Conservation (phyloP, 2,329 filamentous ascomycete species). For the Paraconiothyrium brasiliense region DNA sequence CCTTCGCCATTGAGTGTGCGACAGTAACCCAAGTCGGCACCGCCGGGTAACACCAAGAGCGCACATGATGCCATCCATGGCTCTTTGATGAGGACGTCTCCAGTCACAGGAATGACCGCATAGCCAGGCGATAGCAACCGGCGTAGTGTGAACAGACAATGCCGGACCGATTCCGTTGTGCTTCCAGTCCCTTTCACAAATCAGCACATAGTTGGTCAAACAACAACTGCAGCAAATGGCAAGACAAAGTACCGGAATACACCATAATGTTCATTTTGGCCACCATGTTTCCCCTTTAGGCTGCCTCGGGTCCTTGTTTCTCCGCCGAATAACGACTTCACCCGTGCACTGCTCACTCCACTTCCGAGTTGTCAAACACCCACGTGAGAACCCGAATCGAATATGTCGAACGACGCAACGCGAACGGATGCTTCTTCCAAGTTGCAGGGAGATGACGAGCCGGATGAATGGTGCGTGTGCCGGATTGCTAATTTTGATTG, state of each 20-base stretch:
- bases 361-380: constrained; percentile 17
- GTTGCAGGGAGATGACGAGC: constrained; percentile 78
- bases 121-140: constrained; percentile 89
- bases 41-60: constrained; percentile 89
- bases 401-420: constrained; percentile 68
- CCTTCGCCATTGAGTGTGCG: constrained; percentile 86
- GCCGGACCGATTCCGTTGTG: constrained; percentile 86
- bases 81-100: constrained; percentile 83
- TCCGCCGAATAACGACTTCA: constrained; percentile 32
- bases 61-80: constrained; percentile 90
- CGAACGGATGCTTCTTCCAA: constrained; percentile 45
- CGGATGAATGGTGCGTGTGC: constrained; percentile 85
- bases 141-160: constrained; percentile 87
- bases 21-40: constrained; percentile 93
- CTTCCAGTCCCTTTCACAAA: constrained; percentile 75
- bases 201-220: constrained; percentile 10
- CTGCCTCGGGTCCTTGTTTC: constrained; percentile 35
- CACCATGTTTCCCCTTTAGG: constrained; percentile 62
- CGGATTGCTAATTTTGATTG: constrained; percentile 19
- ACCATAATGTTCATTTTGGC: constrained; percentile 88
- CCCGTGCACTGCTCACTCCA: constrained; percentile 25
- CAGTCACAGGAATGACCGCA: constrained; percentile 86
- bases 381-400: constrained; percentile 1
- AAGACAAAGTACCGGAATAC: constrained; percentile 74
- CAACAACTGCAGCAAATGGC: background rate